These are phyloP conservation scores for Solanum hybrid DNA, from an alignment of 305 asterid species.

Conservation along the genomic window DNA sequence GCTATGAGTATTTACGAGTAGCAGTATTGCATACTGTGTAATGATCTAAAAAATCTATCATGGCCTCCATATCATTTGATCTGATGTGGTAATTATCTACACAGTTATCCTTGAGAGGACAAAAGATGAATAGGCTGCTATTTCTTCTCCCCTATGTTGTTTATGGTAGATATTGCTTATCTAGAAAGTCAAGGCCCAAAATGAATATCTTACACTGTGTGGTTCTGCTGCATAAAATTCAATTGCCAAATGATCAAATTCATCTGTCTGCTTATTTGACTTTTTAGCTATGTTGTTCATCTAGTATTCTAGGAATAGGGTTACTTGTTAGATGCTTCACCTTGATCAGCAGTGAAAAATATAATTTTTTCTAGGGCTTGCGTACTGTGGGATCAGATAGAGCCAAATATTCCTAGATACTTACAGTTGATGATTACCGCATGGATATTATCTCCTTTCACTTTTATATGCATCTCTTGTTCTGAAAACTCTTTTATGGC, in stretches of 20 bases:
- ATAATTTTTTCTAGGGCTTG: neutral
- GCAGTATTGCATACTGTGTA: neutral
- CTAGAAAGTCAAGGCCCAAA: neutral
- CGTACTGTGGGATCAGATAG: neutral
- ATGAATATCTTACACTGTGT: neutral
- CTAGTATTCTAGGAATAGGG: neutral
- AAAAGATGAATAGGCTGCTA: neutral
- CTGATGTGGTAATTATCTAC: neutral
- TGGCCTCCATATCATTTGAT: neutral
- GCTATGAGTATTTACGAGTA: neutral
- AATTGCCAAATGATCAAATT: neutral
- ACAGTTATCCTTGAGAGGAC: neutral
- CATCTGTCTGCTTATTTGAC: neutral
- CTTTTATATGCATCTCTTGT: neutral
- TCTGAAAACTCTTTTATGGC: neutral
- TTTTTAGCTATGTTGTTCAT: neutral
- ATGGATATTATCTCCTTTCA: neutral
- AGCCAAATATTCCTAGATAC: neutral
- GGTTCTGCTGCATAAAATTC: neutral
- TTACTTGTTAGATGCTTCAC: neutral
- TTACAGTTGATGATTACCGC: neutral
- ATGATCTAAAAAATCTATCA: neutral
- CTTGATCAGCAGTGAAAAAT: neutral
- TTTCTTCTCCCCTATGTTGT: neutral
- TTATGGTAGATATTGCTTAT: neutral